These are phyloP conservation scores for Russula sp. DNA, from an alignment of 768 basidiomycete species.

Conservation along the genomic window DNA sequence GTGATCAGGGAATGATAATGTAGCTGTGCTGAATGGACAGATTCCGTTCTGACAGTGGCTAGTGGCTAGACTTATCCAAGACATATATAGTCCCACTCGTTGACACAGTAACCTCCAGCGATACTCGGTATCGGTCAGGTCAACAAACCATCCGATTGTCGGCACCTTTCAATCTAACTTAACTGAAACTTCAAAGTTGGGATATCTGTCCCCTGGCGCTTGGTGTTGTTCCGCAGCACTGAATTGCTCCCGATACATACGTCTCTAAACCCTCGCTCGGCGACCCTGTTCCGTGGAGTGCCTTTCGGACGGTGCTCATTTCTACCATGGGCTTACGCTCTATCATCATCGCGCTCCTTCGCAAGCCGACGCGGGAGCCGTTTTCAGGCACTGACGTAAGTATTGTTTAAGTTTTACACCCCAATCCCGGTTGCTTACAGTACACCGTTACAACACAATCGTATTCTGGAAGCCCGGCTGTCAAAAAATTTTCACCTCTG, in stretches of 20 bases:
- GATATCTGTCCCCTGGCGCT: background rate
- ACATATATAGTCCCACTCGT: no score
- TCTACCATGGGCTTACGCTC: background rate
- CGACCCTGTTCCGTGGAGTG: background rate
- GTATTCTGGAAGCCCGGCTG: background rate
- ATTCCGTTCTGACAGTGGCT: no score
- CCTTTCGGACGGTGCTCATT: no score
- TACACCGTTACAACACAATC: background rate
- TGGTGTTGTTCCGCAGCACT: background rate
- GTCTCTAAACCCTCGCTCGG: background rate
- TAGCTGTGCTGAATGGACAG: no score
- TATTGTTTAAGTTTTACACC: background rate
- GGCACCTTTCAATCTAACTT: background rate
- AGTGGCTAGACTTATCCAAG: no score
- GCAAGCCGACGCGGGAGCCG: no score
- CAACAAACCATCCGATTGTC: background rate
- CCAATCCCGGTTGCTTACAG: background rate
- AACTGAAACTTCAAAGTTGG: background rate
- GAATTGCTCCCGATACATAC: background rate
- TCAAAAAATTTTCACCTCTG: constrained; percentile 3
- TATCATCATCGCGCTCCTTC: background rate
- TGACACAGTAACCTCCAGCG: no score
- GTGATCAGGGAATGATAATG: no score
- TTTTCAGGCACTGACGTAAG: background rate
- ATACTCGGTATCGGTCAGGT: no score